A percentile compares a stretch with the other conserved stretches of the same genome.
These are phyloP conservation scores for Calonectria ilicicola DNA, from an alignment of 2,329 filamentous ascomycete genomes.

Conservation along the genomic window DNA sequence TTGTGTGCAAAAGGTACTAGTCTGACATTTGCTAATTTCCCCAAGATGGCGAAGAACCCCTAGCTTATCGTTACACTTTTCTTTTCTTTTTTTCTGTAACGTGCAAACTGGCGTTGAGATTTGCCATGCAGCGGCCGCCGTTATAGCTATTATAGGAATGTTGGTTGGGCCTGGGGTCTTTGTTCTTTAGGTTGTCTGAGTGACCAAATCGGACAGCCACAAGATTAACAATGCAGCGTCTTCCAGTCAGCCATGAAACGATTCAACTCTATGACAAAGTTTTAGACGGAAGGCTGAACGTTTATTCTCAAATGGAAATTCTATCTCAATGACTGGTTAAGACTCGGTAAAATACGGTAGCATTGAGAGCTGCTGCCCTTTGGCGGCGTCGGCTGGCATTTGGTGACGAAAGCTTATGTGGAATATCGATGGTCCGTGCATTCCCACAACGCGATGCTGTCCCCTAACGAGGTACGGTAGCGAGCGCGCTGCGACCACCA, in stretches of 20 bases:
- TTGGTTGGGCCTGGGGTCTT: not conserved
- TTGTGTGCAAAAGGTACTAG: too few species aligned
- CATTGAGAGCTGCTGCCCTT: constrained; percentile 4
- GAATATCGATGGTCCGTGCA: constrained; percentile 27
- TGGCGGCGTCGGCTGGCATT: not conserved
- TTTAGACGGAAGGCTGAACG: not conserved
- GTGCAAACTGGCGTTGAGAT: not conserved
- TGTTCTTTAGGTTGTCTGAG: not conserved
- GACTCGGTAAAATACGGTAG: constrained; percentile 13
- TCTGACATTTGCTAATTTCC: too few species aligned
- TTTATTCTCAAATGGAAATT: not conserved
- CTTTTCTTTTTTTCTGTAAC: too few species aligned
- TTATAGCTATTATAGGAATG: not conserved
- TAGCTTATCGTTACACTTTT: too few species aligned
- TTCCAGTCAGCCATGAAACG: not conserved
- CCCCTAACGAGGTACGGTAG: constrained; percentile 21
- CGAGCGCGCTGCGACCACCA: constrained; percentile 5
- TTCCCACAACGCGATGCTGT: constrained; percentile 19
- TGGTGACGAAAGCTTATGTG: constrained; percentile 15
- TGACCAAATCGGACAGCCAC: not conserved
- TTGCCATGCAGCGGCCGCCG: too few species aligned
- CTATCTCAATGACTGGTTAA: constrained; percentile 3
- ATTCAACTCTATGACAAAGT: not conserved
- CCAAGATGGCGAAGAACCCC: too few species aligned
- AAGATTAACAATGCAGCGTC: too few species aligned